These are phyloP conservation scores for Metschnikowia colocasiae DNA, from an alignment of 805 yeast species.

Conservation along the genomic window DNA sequence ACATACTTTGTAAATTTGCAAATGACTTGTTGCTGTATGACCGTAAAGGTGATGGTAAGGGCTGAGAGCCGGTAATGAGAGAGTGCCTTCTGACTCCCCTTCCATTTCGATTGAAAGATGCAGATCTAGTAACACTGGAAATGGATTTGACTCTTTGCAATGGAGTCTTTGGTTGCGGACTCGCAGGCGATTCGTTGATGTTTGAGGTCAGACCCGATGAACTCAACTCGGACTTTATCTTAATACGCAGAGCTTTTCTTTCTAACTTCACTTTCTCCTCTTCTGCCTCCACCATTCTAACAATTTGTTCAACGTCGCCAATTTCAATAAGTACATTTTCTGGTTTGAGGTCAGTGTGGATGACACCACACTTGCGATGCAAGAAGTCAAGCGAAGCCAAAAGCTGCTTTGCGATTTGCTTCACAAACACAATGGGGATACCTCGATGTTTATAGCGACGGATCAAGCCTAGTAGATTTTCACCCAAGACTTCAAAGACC, in stretches of 20 bases:
- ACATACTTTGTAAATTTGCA: conserved; percentile 31
- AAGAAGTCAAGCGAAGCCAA: conserved; percentile 54
- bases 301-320: conserved; percentile 78
- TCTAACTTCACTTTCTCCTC: conserved; percentile 48
- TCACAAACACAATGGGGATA: conserved; percentile 50
- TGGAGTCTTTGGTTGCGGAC: conserved; percentile 11
- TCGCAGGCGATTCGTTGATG: conserved; percentile 7
- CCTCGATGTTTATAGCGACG: conserved; percentile 41
- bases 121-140: conserved; percentile 23
- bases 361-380: conserved; percentile 58
- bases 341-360: conserved; percentile 27
- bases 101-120: conserved; percentile 41
- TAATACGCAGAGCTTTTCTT: conserved; percentile 18
- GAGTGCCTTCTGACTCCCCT: conserved; percentile 67
- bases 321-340: conserved; percentile 45
- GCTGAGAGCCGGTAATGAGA: conserved; percentile 86
- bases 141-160: conserved; percentile 17
- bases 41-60: conserved; percentile 82
- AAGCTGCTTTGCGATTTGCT: conserved; percentile 55
- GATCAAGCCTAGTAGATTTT: conserved; percentile 50
- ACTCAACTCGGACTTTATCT: conserved; percentile 6
- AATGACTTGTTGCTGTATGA: conserved; percentile 44
- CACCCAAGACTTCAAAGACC: conserved; percentile 66
- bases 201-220: conserved; percentile 4
- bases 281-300: conserved; percentile 58